phyloP scores from a whole-genome alignment of 306 rosid genomes.

The Chamaecrista fasciculata region DNA sequence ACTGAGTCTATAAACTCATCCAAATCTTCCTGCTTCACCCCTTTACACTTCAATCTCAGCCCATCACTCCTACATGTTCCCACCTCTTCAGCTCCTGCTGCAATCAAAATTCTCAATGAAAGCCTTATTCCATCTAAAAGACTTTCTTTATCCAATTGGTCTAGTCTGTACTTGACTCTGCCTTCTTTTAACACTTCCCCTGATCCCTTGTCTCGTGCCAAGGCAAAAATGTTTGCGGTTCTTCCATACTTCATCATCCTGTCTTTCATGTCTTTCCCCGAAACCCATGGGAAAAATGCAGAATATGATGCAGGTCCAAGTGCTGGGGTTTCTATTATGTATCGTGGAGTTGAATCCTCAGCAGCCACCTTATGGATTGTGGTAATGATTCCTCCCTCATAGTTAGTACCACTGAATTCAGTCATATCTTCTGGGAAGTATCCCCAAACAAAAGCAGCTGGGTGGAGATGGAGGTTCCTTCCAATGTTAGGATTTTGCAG shows the following conservation, averaged over 20 bases:
- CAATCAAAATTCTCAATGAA: constrained; percentile 72
- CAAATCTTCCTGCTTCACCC: constrained; percentile 52
- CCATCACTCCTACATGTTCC: constrained; percentile 96
- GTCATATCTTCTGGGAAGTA: constrained; percentile 50
- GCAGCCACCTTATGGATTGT: constrained; percentile 64
- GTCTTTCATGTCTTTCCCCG: constrained; percentile 70
- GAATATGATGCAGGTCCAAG: constrained; percentile 77
- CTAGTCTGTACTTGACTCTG: constrained; percentile 48
- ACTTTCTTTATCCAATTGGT: constrained; percentile 59
- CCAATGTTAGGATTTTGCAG: constrained; percentile 59
- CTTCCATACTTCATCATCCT: constrained; percentile 64
- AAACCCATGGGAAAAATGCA: constrained; percentile 66
- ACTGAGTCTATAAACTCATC: constrained; percentile 76
- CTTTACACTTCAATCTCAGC: constrained; percentile 64
- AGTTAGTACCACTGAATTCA: constrained; percentile 35
- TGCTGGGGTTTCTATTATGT: constrained; percentile 70
- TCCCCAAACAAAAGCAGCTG: constrained; percentile 57
- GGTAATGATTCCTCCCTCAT: constrained; percentile 67
- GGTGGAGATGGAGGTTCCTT: constrained; percentile 64
- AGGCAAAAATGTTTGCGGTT: constrained; percentile 65
- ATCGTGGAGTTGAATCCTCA: constrained; percentile 36
- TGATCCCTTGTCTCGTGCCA: constrained; percentile 78
- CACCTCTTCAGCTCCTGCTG: constrained; percentile 89
- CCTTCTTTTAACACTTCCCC: constrained; percentile 63
- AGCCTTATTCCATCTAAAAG: constrained; percentile 60